Percentiles rank a stretch among this genome's conserved stretches.
These are phyloP conservation scores for Lasiosphaeria ovina DNA, from an alignment of 495 filamentous ascomycete species.

Conservation along the genomic window DNA sequence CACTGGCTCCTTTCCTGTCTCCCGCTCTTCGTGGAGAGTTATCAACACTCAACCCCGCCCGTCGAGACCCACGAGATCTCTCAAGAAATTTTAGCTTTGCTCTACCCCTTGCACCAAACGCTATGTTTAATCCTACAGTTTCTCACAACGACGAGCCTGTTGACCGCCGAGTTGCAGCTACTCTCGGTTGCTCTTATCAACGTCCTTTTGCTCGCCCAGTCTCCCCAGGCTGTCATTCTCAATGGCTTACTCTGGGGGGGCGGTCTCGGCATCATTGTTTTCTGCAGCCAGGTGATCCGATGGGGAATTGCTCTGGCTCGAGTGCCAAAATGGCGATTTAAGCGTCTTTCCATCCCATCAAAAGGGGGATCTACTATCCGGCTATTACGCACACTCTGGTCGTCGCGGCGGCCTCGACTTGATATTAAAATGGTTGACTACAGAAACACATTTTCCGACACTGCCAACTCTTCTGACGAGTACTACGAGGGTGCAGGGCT, in stretches of 20 bases:
- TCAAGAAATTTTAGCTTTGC: slow-evolving; percentile 61
- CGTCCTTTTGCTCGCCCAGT: slow-evolving; percentile 69
- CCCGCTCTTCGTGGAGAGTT: slow-evolving; percentile 47
- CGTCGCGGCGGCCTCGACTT: slow-evolving; percentile 31
- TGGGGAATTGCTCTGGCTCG: slow-evolving; percentile 85
- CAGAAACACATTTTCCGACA: slow-evolving; percentile 16
- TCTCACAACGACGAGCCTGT: slow-evolving; percentile 81
- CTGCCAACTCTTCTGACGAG: slow-evolving; percentile 23
- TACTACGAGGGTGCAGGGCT: slow-evolving; percentile 9
- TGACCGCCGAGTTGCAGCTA: slow-evolving; percentile 82
- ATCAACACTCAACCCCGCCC: slow-evolving; percentile 2
- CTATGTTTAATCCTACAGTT: slow-evolving; percentile 70
- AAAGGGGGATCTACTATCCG: slow-evolving; percentile 25
- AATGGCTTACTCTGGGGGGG: slow-evolving; percentile 85
- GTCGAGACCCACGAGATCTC: slow-evolving; percentile 30
- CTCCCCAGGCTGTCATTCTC: slow-evolving; percentile 82
- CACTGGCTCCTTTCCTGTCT: slow-evolving; percentile 74
- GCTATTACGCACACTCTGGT: slow-evolving; percentile 28
- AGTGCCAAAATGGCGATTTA: slow-evolving; percentile 88
- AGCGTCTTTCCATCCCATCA: slow-evolving; percentile 40
- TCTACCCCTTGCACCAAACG: slow-evolving; percentile 85
- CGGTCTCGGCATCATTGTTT: slow-evolving; percentile 70
- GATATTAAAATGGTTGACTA: slow-evolving; percentile 15
- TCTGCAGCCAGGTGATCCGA: slow-evolving; percentile 71
- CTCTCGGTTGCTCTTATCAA: slow-evolving; percentile 82